Evolutionary conservation across 257 asterid species (phyloP).

Genomic region (Nicotiana obtusifolia): DNA sequence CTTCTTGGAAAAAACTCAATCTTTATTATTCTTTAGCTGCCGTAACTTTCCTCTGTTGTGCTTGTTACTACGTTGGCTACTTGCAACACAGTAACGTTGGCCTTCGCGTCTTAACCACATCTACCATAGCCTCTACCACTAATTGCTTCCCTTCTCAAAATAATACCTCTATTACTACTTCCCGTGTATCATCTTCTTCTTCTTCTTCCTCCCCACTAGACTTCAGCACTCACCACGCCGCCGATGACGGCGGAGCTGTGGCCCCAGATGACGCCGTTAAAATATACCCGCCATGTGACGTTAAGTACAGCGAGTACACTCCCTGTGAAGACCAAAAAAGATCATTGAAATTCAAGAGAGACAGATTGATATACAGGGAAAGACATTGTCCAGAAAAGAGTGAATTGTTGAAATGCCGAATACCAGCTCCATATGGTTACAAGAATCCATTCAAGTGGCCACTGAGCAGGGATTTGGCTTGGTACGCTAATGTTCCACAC

Average conservation of each 20-base stretch:
- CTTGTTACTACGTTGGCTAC: constrained; percentile 54
- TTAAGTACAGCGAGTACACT: constrained; percentile 61
- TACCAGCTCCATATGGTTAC: constrained; percentile 74
- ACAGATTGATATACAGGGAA: constrained; percentile 56
- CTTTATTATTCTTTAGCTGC: constrained; percentile 28
- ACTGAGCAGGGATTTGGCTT: constrained; percentile 60
- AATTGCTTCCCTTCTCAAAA: constrained; percentile 14
- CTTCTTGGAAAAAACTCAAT: constrained; percentile 27
- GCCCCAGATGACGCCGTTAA: constrained; percentile 9
- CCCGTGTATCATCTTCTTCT: neutral
- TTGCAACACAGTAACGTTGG: constrained; percentile 40
- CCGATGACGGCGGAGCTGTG: constrained; percentile 17
- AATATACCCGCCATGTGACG: constrained; percentile 45
- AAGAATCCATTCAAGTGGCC: constrained; percentile 79
- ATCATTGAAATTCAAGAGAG: constrained; percentile 42
- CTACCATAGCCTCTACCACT: constrained; percentile 5
- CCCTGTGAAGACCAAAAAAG: constrained; percentile 75
- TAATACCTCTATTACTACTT: neutral
- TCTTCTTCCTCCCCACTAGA: constrained; percentile 20
- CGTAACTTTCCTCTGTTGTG: constrained; percentile 42
- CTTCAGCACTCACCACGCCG: constrained; percentile 50
- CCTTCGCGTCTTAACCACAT: constrained; percentile 17
- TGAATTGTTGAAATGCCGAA: constrained; percentile 54
- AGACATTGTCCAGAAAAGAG: constrained; percentile 61
- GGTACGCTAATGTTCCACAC: constrained; percentile 87